Evolutionary conservation across 306 rosid genomes (phyloP), one percentile per base, ranked within the genome.

Genomic region (Ochetophila trinervis): DNA sequence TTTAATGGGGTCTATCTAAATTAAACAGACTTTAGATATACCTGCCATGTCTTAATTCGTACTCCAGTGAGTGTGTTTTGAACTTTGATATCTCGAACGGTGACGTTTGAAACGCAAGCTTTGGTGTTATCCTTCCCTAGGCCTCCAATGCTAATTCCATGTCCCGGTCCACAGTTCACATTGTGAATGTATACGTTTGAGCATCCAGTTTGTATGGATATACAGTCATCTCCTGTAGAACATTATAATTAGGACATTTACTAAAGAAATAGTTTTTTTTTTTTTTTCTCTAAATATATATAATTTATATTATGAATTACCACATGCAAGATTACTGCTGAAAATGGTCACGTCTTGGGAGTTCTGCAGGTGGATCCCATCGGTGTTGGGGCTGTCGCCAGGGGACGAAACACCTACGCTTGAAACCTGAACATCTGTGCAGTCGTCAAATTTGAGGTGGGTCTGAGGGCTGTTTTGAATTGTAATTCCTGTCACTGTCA

Each of bases 21-120:
- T 23, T 24, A 40, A 47, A 13, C 6, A 57, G 16, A 20, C 6
- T 2, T 55, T 55, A 21, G 22, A 5, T 36, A 8, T 83, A 79
- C 96, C 97, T 85, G 97, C 96, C 97, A 85, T 36, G 98, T 89
- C 78, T 89, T 93, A 2, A 93, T 93, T 83, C 97, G 72, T 3
- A 89, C 91, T 18, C 89, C 98, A 3, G 85, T 83, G 18, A 87
- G 34, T n/a, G 89, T 86, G 40, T 86, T 69, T 4, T 68, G 81
- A 58, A 93, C 20, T 17, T 77, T 79, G 40, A 70, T 44, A 4
- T 89, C 94, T 35, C 92, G 82, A 10, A 93, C 94, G 0, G 90
- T 87, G 83, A 92, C 77, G 62, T 89, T 85, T 47, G 87, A 76
- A 57, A 92, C 95, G 40, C 96, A 87, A 10, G 98, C 95, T 82